Percentiles rank a stretch among this genome's conserved stretches.
Evolutionary conservation across 2,329 filamentous ascomycete species (phyloP).

Genomic region (Lasiodiplodia theobromae): DNA sequence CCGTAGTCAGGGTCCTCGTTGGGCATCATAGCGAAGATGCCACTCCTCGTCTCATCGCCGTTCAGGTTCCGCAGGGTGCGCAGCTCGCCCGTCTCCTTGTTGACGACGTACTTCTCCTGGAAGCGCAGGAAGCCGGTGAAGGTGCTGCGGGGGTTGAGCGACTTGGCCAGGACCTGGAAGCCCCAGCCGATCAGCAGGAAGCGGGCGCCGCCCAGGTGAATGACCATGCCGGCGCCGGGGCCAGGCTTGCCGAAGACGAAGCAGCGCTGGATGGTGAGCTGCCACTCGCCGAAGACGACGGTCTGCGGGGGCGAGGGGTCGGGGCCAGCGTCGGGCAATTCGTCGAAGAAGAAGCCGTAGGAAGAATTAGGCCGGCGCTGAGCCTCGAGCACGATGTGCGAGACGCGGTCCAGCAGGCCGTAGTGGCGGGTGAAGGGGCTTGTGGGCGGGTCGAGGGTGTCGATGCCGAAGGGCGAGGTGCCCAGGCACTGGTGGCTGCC

Average conservation of each 20-base stretch:
- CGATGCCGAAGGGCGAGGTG: conserved; percentile 52
- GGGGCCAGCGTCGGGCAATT: conserved; percentile 35
- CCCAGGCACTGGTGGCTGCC: conserved; percentile 52
- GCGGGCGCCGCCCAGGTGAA: conserved; percentile 47
- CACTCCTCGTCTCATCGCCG: conserved; percentile 53
- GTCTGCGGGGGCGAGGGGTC: conserved; percentile 42
- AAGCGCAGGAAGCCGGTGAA: conserved; percentile 55
- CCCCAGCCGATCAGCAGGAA: conserved; percentile 57
- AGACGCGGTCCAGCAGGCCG: conserved; percentile 46
- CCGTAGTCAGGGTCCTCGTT: conserved; percentile 64
- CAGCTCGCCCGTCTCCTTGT: conserved; percentile 47
- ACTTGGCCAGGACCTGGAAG: conserved; percentile 47
- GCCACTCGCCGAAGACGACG: conserved; percentile 44
- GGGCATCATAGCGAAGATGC: conserved; percentile 62
- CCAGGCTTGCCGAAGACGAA: conserved; percentile 56
- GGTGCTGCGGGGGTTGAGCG: conserved; percentile 36
- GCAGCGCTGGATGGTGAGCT: conserved; percentile 51
- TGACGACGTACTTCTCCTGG: conserved; percentile 50
- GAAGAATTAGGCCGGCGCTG: conserved; percentile 44
- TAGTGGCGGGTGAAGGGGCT: conserved; percentile 51
- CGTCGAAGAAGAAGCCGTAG: conserved; percentile 56
- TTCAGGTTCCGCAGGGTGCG: conserved; percentile 39
- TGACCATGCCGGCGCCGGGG: conserved; percentile 53
- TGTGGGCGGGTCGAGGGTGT: conserved; percentile 46
- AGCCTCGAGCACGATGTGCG: conserved; percentile 49